Evolutionary conservation across 129 eudicot genomes (phyloP), one percentile per base, ranked within the genome.

Genomic region (Centaurea solstitialis): DNA sequence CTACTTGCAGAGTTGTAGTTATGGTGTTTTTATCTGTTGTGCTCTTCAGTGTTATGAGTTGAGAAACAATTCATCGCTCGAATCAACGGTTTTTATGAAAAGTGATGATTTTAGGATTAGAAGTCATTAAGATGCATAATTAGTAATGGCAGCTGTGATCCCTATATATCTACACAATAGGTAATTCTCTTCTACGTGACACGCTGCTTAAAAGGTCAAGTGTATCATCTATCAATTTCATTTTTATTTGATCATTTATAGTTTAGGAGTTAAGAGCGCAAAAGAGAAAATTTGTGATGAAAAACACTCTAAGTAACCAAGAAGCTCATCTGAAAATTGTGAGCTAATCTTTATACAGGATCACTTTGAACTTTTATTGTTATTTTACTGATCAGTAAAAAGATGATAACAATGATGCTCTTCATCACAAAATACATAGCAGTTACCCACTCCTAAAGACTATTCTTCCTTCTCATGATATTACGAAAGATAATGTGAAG

Each of bases 121-220:
- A 77, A 79, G 83, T 71, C 37, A 8, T 35, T 79, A 20, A 69
- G 76, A 35, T 70, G 70, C 72, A 70, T 35, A 21, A 17, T 18
- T 70, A 53, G 70, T 69, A 70, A 53, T 53, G 76, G 24, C 13
- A 53, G 35, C 7, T 13, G 12, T 11, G 50, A 18, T 70, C 39
- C 37, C 15, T 50, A 64, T 9, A 64, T 64, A 64, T 64, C 6
- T 64, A 21, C 24, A 21, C 12, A 7, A 13, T 64, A 64, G 30
- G 6, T 64, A 20, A 57, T 5, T 53, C 17, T 5, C 22, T 57
- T n/a, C 22, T 57, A 39, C 13, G 18, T 26, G 65, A 65, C 41
- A 20, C 65, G 24, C 40, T 67, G 67, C 26, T 26, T 12, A 26
- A 15, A 15, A 6, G 74, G 41, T 68, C 45, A 30, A 28, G 45